Evolutionary conservation across 2,329 filamentous ascomycete species (phyloP).

Genomic region (Aspergillus pseudonomiae): DNA sequence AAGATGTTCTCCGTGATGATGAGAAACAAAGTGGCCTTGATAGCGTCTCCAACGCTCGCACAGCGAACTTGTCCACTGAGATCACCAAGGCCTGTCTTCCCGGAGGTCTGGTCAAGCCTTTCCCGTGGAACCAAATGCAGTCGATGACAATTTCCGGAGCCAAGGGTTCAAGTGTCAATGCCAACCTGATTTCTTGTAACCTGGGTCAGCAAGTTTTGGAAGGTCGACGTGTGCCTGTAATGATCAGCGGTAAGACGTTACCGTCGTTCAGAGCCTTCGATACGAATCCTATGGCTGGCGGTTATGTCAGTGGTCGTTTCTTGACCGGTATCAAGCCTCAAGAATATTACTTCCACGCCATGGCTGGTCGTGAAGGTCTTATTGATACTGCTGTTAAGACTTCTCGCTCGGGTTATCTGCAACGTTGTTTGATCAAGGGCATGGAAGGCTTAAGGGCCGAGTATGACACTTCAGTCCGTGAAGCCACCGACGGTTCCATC

Average conservation of each 20-base stretch:
- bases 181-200: conserved; percentile 96
- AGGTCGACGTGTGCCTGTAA: conserved; percentile 89
- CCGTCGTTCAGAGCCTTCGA: conserved; percentile 94
- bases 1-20: conserved; percentile 89
- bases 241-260: conserved; percentile 96
- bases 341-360: conserved; percentile 99
- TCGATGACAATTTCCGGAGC: conserved; percentile 96
- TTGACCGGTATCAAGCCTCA: conserved; percentile 96
- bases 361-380: conserved; percentile 96
- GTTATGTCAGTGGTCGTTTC: conserved; percentile 94
- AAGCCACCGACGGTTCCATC: conserved; percentile 82
- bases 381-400: conserved; percentile 99
- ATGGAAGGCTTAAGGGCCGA: conserved; percentile 93
- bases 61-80: conserved; percentile 70
- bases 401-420: conserved; percentile 92
- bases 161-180: conserved; percentile 91
- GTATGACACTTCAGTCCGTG: conserved; percentile 92
- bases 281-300: conserved; percentile 83
- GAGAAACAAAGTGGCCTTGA: conserved; percentile 90
- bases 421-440: conserved; percentile 96
- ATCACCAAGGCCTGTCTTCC: conserved; percentile 83
- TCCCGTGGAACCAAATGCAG: conserved; percentile 98
- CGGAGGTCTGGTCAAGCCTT: conserved; percentile 80
- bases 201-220: conserved; percentile 95
- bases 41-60: conserved; percentile 75